Evolutionary conservation across 257 asterid genomes (phyloP), one percentile per base, ranked within the genome.

Genomic region (Rhazya stricta): DNA sequence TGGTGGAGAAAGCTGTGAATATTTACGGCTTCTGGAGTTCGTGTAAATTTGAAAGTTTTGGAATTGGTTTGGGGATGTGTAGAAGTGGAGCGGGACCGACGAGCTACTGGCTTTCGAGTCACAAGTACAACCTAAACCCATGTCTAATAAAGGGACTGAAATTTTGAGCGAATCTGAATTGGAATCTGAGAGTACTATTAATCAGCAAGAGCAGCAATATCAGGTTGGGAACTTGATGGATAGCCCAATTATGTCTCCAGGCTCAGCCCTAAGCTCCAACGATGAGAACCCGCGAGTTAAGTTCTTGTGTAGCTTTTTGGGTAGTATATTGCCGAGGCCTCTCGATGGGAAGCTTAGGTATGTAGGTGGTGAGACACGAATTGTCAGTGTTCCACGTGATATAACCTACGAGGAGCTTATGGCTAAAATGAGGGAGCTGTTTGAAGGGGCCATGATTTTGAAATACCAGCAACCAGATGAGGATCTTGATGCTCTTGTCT

Each of bases 391-490:
- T 73, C 85, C 94, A 0, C 96, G 94, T 5, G 91, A 95, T 82
- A 91, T 92, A 71, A 78, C 84, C 67, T 95, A 80, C 68, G 94
- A 92, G 45, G 97, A 95, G 58, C 94, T 95, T 21, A 95, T 95
- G 96, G 85, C 69, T 27, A 95, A 86, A 87, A 91, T 95, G 99
- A 85, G 89, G 83, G 99, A 95, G 90, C 90, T 95, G 43, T 92
- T 79, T 32, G 98, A 95, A 46, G 96, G 91, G 37, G 96, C 89
- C 11, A 69, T 84, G 0, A 84, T 91, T 71, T 80, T 92, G 75
- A 95, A 95, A 77, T 95, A 95, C 76, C 99, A 95, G 84, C 99
- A 95, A 71, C 98, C 99, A 0, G 98, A 95, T 60, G 99, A 95
- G 88, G 99, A 95, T 83, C 97, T 95, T 46, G 99, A 95, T 79